Base-by-base conservation (phyloP, 2,329 filamentous ascomycete species). In the Diaporthe citriasiana region DNA sequence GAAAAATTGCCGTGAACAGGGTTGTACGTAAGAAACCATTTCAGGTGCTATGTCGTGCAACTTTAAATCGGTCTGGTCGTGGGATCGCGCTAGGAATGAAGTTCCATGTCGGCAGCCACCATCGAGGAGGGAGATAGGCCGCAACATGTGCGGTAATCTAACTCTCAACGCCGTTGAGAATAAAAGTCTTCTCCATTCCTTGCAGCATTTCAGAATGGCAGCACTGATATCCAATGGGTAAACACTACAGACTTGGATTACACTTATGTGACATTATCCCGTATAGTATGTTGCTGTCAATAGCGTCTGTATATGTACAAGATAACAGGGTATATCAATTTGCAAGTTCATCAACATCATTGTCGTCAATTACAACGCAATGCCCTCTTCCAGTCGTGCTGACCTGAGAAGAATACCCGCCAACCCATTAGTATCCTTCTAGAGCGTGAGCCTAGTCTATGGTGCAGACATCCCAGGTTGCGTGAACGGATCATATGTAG, bases 391-490 rank as follows among this genome's bases (percentile, higher is more conserved):
- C 47, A 40, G 45, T 33, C 13, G 15, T 53, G 27, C 15, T 22
- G 45, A 19, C 63, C 10, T n/a, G 1, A 25, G 45, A 38, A 4
- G 5, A 22, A 30, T 51, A 19, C n/a, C 63, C 33, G 63, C 33
- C 33, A 8, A 17, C n/a, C 17, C 22, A 51, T n/a, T 25, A 19
- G 7, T 50, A 5, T 50, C 60, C 60, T 50, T n/a, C 33, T 19
- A 68, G 7, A 66, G 25, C 55, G 40, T n/a, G 63, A 50, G 8
- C 38, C 45, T 42, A 51, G 33, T 59, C 72, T 76, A 68, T 68
- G 63, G 63, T 50, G 33, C 63, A 27, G 63, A 68, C 72, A 69
- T 70, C 2, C 72, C 40, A 15, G 65, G 35, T 9, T 73, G 63
- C n/a, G 63, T 19, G 33, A 19, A 73, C 15, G 55, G 51, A 13